Percentiles rank a stretch among this genome's conserved stretches.
phyloP scores from a whole-genome alignment of 306 rosid species.

The Dryas alaskensis region DNA sequence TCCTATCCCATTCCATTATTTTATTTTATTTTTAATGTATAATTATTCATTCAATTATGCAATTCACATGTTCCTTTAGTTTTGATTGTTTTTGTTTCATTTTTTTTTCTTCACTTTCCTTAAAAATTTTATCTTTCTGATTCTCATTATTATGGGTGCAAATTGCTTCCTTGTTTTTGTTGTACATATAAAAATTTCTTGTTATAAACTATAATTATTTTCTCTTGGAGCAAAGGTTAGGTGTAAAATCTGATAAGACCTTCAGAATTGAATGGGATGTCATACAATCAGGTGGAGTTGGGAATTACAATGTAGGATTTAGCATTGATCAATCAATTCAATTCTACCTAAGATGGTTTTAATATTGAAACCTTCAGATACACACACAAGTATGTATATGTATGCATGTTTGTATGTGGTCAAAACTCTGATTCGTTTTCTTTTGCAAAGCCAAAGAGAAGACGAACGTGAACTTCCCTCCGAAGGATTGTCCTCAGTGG shows the following conservation, averaged over 20 bases:
- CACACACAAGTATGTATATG: background rate
- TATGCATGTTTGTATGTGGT: conserved; percentile 20
- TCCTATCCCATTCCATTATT: background rate
- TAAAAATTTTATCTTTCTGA: background rate
- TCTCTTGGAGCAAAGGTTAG: background rate
- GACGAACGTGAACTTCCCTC: conserved; percentile 48
- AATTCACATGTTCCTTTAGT: background rate
- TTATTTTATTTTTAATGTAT: too few relatives aligned
- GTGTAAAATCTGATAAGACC: background rate
- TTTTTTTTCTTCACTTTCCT: too few relatives aligned
- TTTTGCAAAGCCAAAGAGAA: conserved; percentile 56
- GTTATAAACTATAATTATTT: background rate
- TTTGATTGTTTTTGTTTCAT: background rate
- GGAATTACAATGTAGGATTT: background rate
- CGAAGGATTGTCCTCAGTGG: conserved; percentile 49
- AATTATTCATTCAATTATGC: background rate
- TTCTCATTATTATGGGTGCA: background rate
- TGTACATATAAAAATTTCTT: background rate
- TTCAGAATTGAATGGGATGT: background rate
- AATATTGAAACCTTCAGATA: background rate
- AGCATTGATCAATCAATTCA: background rate
- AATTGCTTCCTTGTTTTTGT: background rate
- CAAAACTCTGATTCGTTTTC: conserved; percentile 33
- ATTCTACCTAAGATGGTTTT: background rate
- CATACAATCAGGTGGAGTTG: too few relatives aligned